Base-by-base conservation (phyloP, 139 green algal species). In the Micractinium sp. region DNA sequence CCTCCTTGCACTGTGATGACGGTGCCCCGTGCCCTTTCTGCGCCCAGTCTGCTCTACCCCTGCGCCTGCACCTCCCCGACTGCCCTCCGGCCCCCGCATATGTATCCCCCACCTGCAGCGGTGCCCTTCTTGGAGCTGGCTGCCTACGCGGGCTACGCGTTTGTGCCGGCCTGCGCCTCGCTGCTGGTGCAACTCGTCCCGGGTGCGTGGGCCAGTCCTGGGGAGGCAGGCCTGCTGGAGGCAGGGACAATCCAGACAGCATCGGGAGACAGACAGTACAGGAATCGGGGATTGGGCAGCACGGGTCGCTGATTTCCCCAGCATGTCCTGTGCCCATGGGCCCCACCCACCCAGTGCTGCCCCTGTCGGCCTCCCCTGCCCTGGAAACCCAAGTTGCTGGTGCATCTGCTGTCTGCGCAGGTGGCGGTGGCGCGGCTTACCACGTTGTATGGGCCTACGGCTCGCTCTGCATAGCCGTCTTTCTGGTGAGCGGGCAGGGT, bases 101-200 rank as follows among this genome's bases (percentile, higher is more conserved):
- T n/a, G n/a, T n/a, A n/a, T n/a, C n/a, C 63, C 63, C 63, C 63
- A 71, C 31, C 14, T 66, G 83, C 71, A 82, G 85, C 93, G 0
- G 91, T 96, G 33, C 93, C 97, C 22, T 96, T 96, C 83, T 38
- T 98, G 77, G 97, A 99, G 91, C 92, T 98, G 76, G 85, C 93
- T 23, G 93, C 95, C 0, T 99, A 99, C 86, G 95, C 94, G 19
- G 97, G 97, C 56, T 99, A 98, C 90, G 60, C 93, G 22, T 97
- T 98, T 86, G 92, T 96, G 38, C 87, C 91, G 12, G 92, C 95
- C 16, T 96, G 93, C 88, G 25, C 88, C 29, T 80, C 82, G 3
- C 66, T 92, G 77, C 61, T 84, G 35, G 73, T 77, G 39, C 83
- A 87, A 38, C 83, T 87, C 15, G 15, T 84, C 15, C 56, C 78